phyloP scores from a whole-genome alignment of 441 rosid genomes.

The Erodium moschatum region DNA sequence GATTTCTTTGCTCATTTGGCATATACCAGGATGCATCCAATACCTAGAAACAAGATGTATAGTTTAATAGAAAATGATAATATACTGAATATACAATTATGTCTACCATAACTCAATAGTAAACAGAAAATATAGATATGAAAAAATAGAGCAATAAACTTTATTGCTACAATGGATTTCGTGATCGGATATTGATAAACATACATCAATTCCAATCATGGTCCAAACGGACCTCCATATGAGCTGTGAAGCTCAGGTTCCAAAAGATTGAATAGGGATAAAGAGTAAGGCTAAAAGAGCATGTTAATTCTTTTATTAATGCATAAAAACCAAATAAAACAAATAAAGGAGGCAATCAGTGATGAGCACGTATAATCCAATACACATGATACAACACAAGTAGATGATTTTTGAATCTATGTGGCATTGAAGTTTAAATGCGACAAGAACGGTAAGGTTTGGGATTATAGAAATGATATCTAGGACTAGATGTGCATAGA shows the following conservation, averaged over 20 bases:
- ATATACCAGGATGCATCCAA: conserved; percentile 12
- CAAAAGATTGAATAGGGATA: too few species aligned
- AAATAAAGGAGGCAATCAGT: neutral
- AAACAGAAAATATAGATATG: neutral
- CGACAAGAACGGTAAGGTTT: neutral
- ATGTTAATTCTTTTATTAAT: too few species aligned
- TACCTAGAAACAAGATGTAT: neutral
- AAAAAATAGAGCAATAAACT: neutral
- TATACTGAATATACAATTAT: neutral
- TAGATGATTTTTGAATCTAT: neutral
- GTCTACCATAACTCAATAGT: neutral
- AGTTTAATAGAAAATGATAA: neutral
- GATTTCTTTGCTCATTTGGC: conserved; percentile 8
- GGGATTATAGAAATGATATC: neutral
- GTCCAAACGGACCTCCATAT: neutral
- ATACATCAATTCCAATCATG: neutral
- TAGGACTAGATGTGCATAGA: neutral
- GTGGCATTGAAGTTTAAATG: neutral
- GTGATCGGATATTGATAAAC: neutral
- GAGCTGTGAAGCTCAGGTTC: neutral
- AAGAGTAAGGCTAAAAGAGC: too few species aligned
- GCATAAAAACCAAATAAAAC: neutral
- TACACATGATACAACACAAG: neutral
- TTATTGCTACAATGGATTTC: neutral
- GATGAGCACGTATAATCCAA: neutral